These are phyloP conservation scores for Tagetes patula DNA, from an alignment of 129 eudicot genomes.

Conservation along the genomic window DNA sequence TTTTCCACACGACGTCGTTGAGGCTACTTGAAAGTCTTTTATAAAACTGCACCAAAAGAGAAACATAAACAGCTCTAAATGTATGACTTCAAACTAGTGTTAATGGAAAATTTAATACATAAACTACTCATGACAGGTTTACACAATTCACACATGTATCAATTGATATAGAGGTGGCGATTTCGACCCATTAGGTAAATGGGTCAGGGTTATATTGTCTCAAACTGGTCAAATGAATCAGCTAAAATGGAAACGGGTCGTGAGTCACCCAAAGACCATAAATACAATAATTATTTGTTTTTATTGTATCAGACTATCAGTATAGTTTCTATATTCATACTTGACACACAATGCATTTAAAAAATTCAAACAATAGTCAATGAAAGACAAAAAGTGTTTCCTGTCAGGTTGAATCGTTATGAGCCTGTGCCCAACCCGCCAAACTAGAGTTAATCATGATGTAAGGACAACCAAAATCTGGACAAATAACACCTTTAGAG, in stretches of 20 bases:
- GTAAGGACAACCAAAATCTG: neutral
- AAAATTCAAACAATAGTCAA: neutral
- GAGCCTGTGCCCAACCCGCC: neutral
- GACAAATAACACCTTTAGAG: neutral
- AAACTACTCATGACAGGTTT: neutral
- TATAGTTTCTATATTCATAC: too few relatives aligned
- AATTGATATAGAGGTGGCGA: neutral
- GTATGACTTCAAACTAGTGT: constrained; percentile 6
- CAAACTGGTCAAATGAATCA: neutral
- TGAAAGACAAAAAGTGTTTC: neutral
- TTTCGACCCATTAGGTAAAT: constrained; percentile 12
- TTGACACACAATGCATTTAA: neutral
- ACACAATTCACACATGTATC: neutral
- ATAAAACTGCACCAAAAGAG: constrained; percentile 57
- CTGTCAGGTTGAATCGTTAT: neutral
- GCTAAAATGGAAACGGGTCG: neutral
- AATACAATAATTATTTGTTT: neutral
- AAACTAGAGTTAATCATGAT: neutral
- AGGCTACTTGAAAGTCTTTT: constrained; percentile 78
- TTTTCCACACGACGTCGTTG: constrained; percentile 89
- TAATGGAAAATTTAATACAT: neutral
- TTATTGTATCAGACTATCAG: too few relatives aligned
- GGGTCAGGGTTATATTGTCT: neutral
- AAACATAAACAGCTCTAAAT: neutral
- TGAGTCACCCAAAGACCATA: neutral